Evolutionary conservation across 345 rosid genomes (phyloP), one percentile per base, ranked within the genome.

Genomic region (Aquilaria yunnanensis): DNA sequence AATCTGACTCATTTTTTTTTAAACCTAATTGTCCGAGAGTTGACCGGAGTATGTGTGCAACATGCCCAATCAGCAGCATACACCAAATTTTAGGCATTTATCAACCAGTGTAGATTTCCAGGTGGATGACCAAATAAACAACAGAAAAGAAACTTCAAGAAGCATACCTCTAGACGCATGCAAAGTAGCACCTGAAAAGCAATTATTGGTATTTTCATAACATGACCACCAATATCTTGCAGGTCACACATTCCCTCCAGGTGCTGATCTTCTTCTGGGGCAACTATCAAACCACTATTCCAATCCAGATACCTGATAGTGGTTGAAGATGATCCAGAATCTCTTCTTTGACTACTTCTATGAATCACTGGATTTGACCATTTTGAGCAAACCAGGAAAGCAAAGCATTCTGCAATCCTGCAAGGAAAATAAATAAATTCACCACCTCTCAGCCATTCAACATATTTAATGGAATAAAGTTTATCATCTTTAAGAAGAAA

Each of bases 311-410:
- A 88, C 70, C 87, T 78, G 61, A 77, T 62, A 32, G 72, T 67
- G 51, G 83, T 64, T n/a, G 87, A 83, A 67, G 97, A 86, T 48
- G 96, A 78, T 71, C 78, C 63, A 16, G 75, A 76, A 58, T 83
- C 90, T 65, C 85, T 80, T 51, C 77, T 59, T 54, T 33, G 67
- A 55, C 80, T 54, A 70, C 67, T 77, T 81, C 82, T 81, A 74
- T 93, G 98, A 64, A 93, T 93, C 54, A 77, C 78, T 61, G 97
- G 97, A 75, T 93, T 93, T 8, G 96, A 90, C 98, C 96, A 90
- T 79, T 77, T 90, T 47, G 97, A 85, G 70, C 97, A 87, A 67
- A 92, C 98, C 59, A 92, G 97, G 77, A 83, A 92, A 51, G 98
- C 85, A 73, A 92, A 93, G 82, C 94, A 88, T 81, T 93, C 90